Evolutionary conservation across 768 basidiomycete species (phyloP), one percentile per base, ranked within the genome.

Genomic region (Daedaleopsis nitida): DNA sequence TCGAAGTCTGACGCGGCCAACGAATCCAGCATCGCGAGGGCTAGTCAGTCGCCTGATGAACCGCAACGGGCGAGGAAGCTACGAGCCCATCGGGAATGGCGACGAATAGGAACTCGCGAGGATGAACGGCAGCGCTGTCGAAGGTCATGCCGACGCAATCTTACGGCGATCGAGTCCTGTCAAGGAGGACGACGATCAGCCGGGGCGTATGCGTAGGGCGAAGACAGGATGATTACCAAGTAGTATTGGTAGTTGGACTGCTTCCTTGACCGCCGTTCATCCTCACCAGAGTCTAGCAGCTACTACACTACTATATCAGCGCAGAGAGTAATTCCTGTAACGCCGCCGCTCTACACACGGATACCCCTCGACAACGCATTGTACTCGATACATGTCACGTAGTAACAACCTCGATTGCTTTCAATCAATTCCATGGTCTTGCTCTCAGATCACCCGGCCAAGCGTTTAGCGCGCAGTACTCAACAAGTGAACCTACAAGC

Each of bases 101-200:
- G 81, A 82, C 52, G 82, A 84, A 80, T 82, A 82, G 82, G 81
- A 82, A 82, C 73, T 82, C 74, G 72, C 74, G 81, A 82, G 81
- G 81, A 79, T 82, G 80, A 76, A 71, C 68, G 69, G 69, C 64
- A 73, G 69, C 57, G 68, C 53, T 55, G 57, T 62, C 66, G 70
- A 68, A 53, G 72, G 71, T 60, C 65, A 52, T 60, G 69, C 66
- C 64, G 75, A 70, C 65, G 70, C 64, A 17, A 45, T 52, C 17
- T 52, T 60, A 17, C 55, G 49, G 21, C 57, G 55, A 44, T 53
- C 48, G 42, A 56, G 60, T 16, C 58, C 54, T 16, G 56, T 52
- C 48, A 51, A 62, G 16, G 58, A 55, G 27, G 56, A 57, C 32
- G 55, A 58, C 58, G 51, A 55, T 23, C 59, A 49, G 24, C 52